Evolutionary conservation across 2,329 filamentous ascomycete genomes (phyloP), one percentile per base, ranked within the genome.

Genomic region (Cladorrhinum sp.): DNA sequence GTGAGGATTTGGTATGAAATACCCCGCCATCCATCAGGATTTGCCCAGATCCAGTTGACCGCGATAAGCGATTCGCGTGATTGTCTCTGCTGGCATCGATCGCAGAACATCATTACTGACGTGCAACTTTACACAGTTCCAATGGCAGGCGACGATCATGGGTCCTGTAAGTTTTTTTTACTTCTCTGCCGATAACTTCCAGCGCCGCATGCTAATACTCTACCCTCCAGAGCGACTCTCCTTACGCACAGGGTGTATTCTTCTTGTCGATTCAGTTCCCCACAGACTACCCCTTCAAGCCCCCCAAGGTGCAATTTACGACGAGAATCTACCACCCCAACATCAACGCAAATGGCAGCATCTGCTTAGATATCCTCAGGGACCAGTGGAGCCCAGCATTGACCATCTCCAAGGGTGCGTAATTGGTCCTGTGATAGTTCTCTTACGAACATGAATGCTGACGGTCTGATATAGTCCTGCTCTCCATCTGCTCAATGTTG

Each of bases 81-180:
- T 45, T 16, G 8, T 23, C n/a, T 56, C 38, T 22, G 45, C 24
- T 55, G 18, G 38, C 23, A 22, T 29, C 32, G 57, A 62, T 51
- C 38, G 41, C 51, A 8, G n/a, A 22, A 13, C 27, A 50, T 32
- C 22, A 25, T 36, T 64, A 41, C 67, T 72, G 66, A 71, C 64
- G 29, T 53, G 3, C 3, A n/a, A 10, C 10, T 51, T 57, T 64
- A 51, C 52, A 71, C 71, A 99, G 93, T 99, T 99, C 76, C 95
- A 98, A 87, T 99, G 95, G 95, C 95, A 99, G 88, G 95, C 95
- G 73, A 99, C 95, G 57, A 99, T 99, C 77, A 99, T 99, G 95
- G 95, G 95, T 79, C 95, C 95, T 76, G 92, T 96, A 87, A 87
- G 91, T 87, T 70, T 61, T 64, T 72, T 68, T 61, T 64, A 72